Evolutionary conservation across 164 flowering plant species (phyloP).

Genomic region (Protea cynaroides): DNA sequence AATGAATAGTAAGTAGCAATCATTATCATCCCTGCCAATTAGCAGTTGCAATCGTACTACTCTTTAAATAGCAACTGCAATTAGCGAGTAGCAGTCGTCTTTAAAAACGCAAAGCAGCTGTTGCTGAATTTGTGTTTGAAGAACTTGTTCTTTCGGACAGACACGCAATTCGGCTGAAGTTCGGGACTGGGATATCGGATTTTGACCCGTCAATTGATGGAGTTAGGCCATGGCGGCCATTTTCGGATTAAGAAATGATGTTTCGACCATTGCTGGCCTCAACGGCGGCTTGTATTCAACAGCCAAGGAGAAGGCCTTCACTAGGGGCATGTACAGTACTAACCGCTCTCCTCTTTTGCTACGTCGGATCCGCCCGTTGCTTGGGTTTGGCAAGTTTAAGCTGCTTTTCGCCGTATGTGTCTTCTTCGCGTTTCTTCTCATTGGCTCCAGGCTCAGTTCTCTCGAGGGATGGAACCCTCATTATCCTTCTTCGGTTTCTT

Average conservation of each 20-base stretch:
- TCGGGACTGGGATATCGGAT: background rate
- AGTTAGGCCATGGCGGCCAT: constrained; percentile 23
- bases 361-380: constrained; percentile 24
- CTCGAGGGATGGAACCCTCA: constrained; percentile 39
- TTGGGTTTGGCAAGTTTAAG: constrained; percentile 21
- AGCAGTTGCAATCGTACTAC: too few relatives aligned
- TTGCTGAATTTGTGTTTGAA: too few relatives aligned
- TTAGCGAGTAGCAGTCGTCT: too few relatives aligned
- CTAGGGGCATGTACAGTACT: constrained; percentile 22
- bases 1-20: too few relatives aligned
- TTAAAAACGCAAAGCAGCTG: too few relatives aligned
- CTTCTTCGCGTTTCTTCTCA: constrained; percentile 17
- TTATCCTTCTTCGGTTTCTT: constrained; percentile 23
- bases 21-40: too few relatives aligned
- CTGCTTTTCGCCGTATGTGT: constrained; percentile 18
- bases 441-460: constrained; percentile 19
- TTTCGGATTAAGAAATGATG: constrained; percentile 27
- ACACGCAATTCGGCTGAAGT: background rate
- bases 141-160: too few relatives aligned
- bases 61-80: too few relatives aligned
- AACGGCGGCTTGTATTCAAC: constrained; percentile 32
- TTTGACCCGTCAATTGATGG: constrained; percentile 1
- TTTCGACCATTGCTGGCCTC: background rate
- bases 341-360: constrained; percentile 25
- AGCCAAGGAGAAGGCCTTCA: constrained; percentile 50